Evolutionary conservation across 1,284 basidiomycete genomes (phyloP).

Genomic region (Clitocybe nebularis): DNA sequence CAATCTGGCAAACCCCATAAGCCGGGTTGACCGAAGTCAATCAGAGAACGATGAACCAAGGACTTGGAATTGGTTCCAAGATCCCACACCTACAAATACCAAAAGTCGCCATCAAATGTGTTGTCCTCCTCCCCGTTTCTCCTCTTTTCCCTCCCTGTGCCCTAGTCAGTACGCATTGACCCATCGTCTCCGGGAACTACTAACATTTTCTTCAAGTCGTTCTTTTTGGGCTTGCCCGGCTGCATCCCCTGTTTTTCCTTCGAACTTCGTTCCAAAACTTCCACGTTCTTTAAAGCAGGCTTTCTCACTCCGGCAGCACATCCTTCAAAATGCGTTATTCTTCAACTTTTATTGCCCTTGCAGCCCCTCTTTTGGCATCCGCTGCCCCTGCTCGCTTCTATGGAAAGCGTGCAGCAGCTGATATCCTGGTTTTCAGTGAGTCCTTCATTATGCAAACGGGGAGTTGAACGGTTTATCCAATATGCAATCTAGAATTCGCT

Average conservation of each 20-base stretch:
- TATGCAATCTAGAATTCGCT: conserved; percentile 56
- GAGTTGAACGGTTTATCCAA: not conserved
- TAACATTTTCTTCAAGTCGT: conserved; percentile 23
- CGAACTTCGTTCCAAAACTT: conserved; percentile 29
- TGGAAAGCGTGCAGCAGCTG: conserved; percentile 37
- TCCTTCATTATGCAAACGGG: conserved; percentile 19
- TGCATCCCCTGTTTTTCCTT: conserved; percentile 58
- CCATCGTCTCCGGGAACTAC: conserved; percentile 5
- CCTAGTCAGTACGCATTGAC: conserved; percentile 23
- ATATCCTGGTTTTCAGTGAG: conserved; percentile 60
- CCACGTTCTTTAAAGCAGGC: conserved; percentile 32
- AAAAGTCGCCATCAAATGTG: conserved; percentile 21
- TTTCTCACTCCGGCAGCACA: conserved; percentile 33
- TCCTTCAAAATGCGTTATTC: conserved; percentile 48
- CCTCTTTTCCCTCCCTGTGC: conserved; percentile 30
- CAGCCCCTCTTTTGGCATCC: conserved; percentile 44
- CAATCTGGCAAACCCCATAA: conserved; percentile 12
- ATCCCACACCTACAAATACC: conserved; percentile 24
- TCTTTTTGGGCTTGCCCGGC: conserved; percentile 64
- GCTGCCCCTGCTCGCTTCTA: conserved; percentile 47
- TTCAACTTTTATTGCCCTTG: conserved; percentile 40
- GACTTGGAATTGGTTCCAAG: conserved; percentile 20
- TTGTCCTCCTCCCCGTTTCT: conserved; percentile 17
- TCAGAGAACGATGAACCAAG: conserved; percentile 23
- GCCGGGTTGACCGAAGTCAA: conserved; percentile 29